Conservation (phyloP, 1,284 basidiomycete genomes). For the Ustilago bromivora region DNA sequence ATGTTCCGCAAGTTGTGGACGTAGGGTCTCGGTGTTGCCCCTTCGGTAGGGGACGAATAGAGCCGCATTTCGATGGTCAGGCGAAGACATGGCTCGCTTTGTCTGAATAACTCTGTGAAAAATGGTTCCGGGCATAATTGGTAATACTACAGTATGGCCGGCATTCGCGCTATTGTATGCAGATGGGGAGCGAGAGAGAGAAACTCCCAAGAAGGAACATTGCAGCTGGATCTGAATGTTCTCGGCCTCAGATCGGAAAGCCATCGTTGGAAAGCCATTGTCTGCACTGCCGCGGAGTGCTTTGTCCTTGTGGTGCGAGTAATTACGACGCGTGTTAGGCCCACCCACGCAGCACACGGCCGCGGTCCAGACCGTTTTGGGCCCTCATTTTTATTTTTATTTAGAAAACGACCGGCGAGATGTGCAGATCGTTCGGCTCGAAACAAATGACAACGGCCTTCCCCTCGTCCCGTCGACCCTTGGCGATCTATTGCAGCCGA, state of each 20-base stretch:
- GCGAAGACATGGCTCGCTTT: neutral
- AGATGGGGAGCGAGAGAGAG: neutral
- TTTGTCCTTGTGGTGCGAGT: neutral
- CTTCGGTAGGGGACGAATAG: neutral
- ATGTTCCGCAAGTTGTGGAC: neutral
- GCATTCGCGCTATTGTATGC: neutral
- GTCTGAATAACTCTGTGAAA: neutral
- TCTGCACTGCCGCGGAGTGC: neutral
- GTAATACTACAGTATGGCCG: no score
- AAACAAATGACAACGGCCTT: neutral
- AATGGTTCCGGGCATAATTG: neutral
- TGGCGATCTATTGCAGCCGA: neutral
- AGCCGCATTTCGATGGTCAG: slow-evolving; percentile 6
- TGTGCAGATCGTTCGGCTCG: neutral
- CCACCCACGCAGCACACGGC: neutral
- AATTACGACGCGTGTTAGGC: neutral
- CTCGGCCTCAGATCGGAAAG: neutral
- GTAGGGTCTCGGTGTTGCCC: neutral
- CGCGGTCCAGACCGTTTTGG: neutral
- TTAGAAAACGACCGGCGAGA: neutral
- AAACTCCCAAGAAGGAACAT: no score
- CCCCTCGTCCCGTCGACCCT: neutral
- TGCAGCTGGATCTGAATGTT: neutral
- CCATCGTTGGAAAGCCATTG: neutral
- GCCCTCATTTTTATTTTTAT: neutral